Evolutionary conservation across 306 rosid genomes (phyloP).

Genomic region (Vachellia collinsii): DNA sequence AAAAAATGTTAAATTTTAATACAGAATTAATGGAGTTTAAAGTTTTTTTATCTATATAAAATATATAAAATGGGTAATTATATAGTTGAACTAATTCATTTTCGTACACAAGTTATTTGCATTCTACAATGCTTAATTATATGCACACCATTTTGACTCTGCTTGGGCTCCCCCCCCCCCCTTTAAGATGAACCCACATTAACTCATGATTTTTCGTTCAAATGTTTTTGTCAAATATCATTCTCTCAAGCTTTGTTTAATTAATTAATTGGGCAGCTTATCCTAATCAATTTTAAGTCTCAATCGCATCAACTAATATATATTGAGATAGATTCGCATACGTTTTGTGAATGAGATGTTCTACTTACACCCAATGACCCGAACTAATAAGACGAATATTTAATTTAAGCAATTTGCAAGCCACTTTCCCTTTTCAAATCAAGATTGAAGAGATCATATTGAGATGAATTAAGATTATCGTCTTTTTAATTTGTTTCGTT

Average conservation of each 20-base stretch:
- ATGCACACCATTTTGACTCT: neutral
- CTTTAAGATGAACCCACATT: neutral
- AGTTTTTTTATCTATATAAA: too few species aligned
- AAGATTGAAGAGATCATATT: constrained; percentile 3
- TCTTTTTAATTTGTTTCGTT: neutral
- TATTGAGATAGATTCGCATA: constrained; percentile 31
- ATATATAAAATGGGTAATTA: too few species aligned
- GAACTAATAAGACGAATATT: constrained; percentile 37
- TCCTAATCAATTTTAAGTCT: constrained; percentile 41
- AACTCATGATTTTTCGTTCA: constrained; percentile 29
- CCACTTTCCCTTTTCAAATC: constrained; percentile 41
- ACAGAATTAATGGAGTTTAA: too few species aligned
- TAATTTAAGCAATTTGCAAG: constrained; percentile 33
- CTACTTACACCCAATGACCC: constrained; percentile 37
- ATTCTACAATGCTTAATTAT: neutral
- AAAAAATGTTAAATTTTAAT: too few species aligned
- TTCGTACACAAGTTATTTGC: neutral
- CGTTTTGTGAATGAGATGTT: constrained; percentile 51
- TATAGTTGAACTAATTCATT: constrained; percentile 29
- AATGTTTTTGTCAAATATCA: constrained; percentile 45
- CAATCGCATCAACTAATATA: constrained; percentile 38
- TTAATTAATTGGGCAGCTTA: constrained; percentile 23
- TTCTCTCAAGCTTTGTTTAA: constrained; percentile 26
- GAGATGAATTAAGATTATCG: constrained; percentile 15
- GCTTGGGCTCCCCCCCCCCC: too few species aligned